Evolutionary conservation across 164 flowering plant genomes (phyloP), one percentile per base, ranked within the genome.

Genomic region (Nelumbo lutea): DNA sequence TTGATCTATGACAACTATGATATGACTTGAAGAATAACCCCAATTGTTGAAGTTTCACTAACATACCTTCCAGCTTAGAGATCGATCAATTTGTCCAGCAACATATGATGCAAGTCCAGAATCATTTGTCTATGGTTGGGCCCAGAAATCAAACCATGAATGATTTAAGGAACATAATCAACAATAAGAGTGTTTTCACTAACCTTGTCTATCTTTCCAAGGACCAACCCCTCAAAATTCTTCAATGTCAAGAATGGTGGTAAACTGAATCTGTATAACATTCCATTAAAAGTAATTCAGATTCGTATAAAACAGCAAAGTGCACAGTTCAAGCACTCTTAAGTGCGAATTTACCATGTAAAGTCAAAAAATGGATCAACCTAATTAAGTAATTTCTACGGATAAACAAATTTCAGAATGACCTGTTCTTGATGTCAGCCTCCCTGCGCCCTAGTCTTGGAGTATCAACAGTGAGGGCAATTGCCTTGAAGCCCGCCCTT

Each of bases 371-470:
- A 13, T 5, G 6, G 40, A 15, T 65, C 45, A 51, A 50, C 2
- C 53, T 42, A 66, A 45, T 41, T 40, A n/a, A 27, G 13, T 9
- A 1, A 13, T 11, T 9, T 8, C 45, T 57, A 15, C 15, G 38
- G 10, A 2, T 41, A 41, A 27, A 27, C 27, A 27, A 27, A 14
- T 47, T 11, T 27, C 15, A 43, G 55, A 38, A 5, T 46, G 9
- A 93, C 98, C 94, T 90, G 85, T 94, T 94, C 83, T 87, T 94
- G 70, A 94, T 91, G 76, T 94, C 97, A 73, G 95, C 85, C 73
- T 94, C 98, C 75, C 97, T 84, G 56, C 98, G 88, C 6, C 98
- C 98, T 9, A 91, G 89, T 65, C 85, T 81, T 56, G 98, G 98
- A 53, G 97, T 88, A 72, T 94, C 96, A 50, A 90, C 96, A 56